phyloP scores from a whole-genome alignment of 1,139 yeast species.

The Hyphopichia pseudoburtonii region DNA sequence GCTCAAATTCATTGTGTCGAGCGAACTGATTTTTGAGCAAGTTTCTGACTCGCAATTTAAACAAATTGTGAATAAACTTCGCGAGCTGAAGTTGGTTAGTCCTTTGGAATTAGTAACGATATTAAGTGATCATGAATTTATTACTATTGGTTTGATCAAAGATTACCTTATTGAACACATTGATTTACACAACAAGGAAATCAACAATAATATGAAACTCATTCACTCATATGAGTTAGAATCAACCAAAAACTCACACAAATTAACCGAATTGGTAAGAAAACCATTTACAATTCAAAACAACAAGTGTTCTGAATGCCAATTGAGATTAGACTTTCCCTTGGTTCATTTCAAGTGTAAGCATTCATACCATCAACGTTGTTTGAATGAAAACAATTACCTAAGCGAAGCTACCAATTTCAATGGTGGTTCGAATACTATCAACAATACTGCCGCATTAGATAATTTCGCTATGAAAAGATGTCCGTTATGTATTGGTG shows the following conservation, averaged over 20 bases:
- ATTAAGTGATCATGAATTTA: constrained; percentile 59
- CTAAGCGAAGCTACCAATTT: constrained; percentile 16
- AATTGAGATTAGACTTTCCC: constrained; percentile 71
- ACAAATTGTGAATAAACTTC: constrained; percentile 48
- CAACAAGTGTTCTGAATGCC: constrained; percentile 71
- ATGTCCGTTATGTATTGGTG: constrained; percentile 76
- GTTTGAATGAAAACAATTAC: constrained; percentile 53
- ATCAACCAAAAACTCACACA: constrained; percentile 52
- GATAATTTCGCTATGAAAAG: constrained; percentile 19
- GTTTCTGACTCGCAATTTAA: constrained; percentile 56
- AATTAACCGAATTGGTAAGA: constrained; percentile 50
- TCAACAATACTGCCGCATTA: constrained; percentile 6
- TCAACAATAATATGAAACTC: constrained; percentile 64
- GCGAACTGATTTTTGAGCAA: constrained; percentile 49
- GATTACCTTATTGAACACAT: constrained; percentile 67
- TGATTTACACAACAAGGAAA: constrained; percentile 61
- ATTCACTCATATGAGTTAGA: constrained; percentile 70
- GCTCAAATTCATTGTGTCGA: constrained; percentile 63
- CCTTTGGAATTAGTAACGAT: constrained; percentile 77
- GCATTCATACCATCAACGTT: constrained; percentile 85
- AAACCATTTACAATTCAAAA: constrained; percentile 68
- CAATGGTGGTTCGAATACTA: not conserved
- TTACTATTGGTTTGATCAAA: constrained; percentile 74
- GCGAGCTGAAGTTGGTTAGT: constrained; percentile 55
- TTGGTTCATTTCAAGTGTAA: constrained; percentile 81